Evolutionary conservation across 2,329 filamentous ascomycete species (phyloP).

Genomic region (Scortechinia acanthostroma): DNA sequence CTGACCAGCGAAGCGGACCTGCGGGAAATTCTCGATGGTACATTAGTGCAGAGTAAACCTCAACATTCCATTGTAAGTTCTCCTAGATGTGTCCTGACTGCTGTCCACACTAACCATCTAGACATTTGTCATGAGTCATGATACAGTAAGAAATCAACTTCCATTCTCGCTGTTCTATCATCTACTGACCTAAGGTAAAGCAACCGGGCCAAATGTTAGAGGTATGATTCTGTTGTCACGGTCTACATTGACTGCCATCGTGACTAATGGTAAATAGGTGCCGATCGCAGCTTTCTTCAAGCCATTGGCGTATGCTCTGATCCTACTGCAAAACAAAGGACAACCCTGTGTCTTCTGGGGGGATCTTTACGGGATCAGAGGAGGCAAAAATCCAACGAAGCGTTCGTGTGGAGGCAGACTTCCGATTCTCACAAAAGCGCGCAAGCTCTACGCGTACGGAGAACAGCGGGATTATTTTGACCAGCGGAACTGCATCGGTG

Average conservation of each 20-base stretch:
- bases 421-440: conserved; percentile 49
- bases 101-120: conserved; percentile 10
- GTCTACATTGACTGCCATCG: too few species aligned
- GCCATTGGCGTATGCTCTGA: conserved; percentile 64
- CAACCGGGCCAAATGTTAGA: conserved; percentile 56
- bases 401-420: conserved; percentile 46
- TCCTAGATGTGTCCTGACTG: background rate
- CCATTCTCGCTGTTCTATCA: too few species aligned
- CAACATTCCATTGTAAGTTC: conserved; percentile 44
- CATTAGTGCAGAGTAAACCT: conserved; percentile 44
- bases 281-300: conserved; percentile 63
- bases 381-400: conserved; percentile 33
- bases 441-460: conserved; percentile 63
- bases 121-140: conserved; percentile 68
- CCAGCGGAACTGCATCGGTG: conserved; percentile 47
- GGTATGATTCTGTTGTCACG: conserved; percentile 15
- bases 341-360: conserved; percentile 67
- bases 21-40: conserved; percentile 52
- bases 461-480: conserved; percentile 59
- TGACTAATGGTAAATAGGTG: conserved; percentile 26
- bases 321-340: conserved; percentile 56
- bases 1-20: conserved; percentile 49
- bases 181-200: conserved; percentile 20
- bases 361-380: conserved; percentile 57
- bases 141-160: conserved; percentile 35